phyloP scores from a whole-genome alignment of 208 protist genomes.

The Crithidia expoeki region DNA sequence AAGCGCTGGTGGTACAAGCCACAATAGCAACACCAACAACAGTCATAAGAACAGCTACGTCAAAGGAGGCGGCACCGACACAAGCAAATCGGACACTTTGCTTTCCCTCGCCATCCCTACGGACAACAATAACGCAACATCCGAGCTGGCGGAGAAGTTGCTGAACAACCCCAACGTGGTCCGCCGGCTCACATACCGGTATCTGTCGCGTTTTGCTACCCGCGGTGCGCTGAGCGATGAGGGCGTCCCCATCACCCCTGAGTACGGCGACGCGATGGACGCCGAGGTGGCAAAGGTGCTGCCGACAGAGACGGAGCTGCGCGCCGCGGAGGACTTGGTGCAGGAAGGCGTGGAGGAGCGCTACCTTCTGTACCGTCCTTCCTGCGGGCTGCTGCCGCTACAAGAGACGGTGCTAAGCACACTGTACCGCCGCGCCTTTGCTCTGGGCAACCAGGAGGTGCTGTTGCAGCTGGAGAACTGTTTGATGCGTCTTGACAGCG shows the following conservation, averaged over 20 bases:
- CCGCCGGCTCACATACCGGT: slow-evolving; percentile 36
- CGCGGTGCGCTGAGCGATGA: slow-evolving; percentile 44
- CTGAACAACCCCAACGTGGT: slow-evolving; percentile 39
- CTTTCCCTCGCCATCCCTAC: not conserved
- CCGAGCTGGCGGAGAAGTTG: slow-evolving; percentile 37
- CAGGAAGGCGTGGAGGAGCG: slow-evolving; percentile 76
- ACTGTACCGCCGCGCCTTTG: slow-evolving; percentile 73
- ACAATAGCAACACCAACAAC: not conserved
- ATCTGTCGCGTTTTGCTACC: slow-evolving; percentile 37
- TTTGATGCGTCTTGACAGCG: slow-evolving; percentile 53
- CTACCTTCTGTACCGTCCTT: slow-evolving; percentile 73
- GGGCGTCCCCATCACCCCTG: slow-evolving; percentile 11
- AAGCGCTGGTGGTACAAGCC: not conserved
- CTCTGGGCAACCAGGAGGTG: slow-evolving; percentile 50
- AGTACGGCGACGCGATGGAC: slow-evolving; percentile 16
- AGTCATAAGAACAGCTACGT: not conserved
- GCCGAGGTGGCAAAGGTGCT: slow-evolving; percentile 21
- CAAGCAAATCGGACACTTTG: slow-evolving; percentile 1
- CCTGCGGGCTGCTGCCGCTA: slow-evolving; percentile 53
- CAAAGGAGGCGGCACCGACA: not conserved
- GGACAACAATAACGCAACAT: not conserved
- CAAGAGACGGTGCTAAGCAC: slow-evolving; percentile 81
- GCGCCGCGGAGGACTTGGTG: slow-evolving; percentile 41
- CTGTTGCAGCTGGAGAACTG: slow-evolving; percentile 83
- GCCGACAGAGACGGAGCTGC: slow-evolving; percentile 25